Conservation (phyloP, 768 basidiomycete genomes). For the Hebeloma cylindrosporum region DNA sequence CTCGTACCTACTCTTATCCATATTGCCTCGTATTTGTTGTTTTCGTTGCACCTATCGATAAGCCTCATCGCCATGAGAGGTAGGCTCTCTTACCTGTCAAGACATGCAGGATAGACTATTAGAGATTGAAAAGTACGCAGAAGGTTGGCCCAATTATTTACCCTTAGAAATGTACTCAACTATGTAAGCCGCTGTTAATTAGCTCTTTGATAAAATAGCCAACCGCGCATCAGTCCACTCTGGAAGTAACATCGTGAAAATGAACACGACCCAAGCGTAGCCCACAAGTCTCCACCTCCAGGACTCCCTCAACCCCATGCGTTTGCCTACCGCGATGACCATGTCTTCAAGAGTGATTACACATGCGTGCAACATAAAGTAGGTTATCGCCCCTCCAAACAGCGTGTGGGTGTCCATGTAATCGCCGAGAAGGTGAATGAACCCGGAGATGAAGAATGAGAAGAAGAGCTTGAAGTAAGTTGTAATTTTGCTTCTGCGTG, state of each 20-base stretch:
- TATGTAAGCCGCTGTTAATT: too few species aligned
- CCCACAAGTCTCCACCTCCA: neutral
- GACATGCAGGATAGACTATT: too few species aligned
- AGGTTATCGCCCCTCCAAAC: neutral
- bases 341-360: neutral
- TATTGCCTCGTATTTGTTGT: too few species aligned
- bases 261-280: neutral
- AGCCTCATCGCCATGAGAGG: too few species aligned
- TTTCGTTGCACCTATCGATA: too few species aligned
- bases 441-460: slow-evolving; percentile 1
- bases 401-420: neutral
- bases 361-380: slow-evolving; percentile 1
- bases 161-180: too few species aligned
- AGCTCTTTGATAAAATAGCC: neutral
- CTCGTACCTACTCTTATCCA: too few species aligned
- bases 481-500: neutral
- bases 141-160: too few species aligned
- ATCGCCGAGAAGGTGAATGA: neutral
- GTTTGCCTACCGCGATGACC: neutral
- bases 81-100: too few species aligned
- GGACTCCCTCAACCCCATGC: neutral
- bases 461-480: neutral
- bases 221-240: neutral
- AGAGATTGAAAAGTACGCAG: too few species aligned
- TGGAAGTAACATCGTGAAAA: neutral